Conservation (phyloP, 768 basidiomycete genomes). For the Kwoniella sp. region DNA sequence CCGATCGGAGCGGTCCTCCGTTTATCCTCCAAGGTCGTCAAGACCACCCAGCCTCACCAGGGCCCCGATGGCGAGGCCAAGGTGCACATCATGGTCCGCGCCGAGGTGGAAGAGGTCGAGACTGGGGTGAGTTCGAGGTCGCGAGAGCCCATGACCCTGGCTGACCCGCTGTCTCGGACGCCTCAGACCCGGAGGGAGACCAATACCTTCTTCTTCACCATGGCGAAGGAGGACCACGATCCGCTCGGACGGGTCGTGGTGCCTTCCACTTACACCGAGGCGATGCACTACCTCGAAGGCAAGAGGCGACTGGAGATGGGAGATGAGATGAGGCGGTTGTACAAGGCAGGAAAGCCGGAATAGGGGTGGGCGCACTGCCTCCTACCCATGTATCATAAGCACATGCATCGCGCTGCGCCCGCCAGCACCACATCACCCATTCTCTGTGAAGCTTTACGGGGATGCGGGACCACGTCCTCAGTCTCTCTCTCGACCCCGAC, state of each 20-base stretch:
- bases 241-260: constrained; percentile 40
- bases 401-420: too few relatives aligned
- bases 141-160: too few relatives aligned
- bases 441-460: too few relatives aligned
- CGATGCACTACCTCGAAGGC: constrained; percentile 81
- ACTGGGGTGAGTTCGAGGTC: constrained; percentile 57
- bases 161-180: neutral
- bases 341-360: constrained; percentile 14
- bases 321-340: constrained; percentile 58
- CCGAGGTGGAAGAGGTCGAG: constrained; percentile 55
- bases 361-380: neutral
- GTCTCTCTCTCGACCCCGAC: too few relatives aligned
- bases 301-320: constrained; percentile 67
- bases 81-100: constrained; percentile 46
- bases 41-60: constrained; percentile 54
- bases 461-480: too few relatives aligned
- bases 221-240: constrained; percentile 25
- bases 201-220: constrained; percentile 35
- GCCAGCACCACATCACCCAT: too few relatives aligned
- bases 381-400: too few relatives aligned
- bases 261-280: constrained; percentile 55
- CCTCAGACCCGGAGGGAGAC: constrained; percentile 51
- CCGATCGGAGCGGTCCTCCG: constrained; percentile 78
- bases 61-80: constrained; percentile 43
- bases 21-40: constrained; percentile 65